A percentile compares a stretch with the other conserved stretches of the same genome.
These are phyloP conservation scores for Rosa hybrid DNA, from an alignment of 331 rosid species.

Conservation along the genomic window DNA sequence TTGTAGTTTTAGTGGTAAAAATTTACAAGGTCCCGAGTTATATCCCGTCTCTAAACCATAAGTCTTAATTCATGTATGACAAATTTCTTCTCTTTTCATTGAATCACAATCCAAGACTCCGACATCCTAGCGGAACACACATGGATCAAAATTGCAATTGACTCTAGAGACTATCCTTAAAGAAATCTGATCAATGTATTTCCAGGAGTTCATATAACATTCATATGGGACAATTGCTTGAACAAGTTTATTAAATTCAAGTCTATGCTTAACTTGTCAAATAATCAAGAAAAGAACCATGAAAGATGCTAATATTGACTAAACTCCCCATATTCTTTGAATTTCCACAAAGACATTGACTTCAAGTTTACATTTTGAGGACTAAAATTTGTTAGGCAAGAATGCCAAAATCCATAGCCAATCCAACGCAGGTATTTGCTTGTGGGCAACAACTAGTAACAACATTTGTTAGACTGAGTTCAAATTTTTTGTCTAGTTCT, in stretches of 20 bases:
- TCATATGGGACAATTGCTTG: background rate
- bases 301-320: background rate
- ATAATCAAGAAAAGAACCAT: conserved; percentile 20
- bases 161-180: background rate
- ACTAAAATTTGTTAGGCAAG: conserved; percentile 17
- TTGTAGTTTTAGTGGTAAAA: background rate
- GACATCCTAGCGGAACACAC: background rate
- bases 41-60: background rate
- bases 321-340: background rate
- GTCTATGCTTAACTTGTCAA: conserved; percentile 15
- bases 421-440: background rate
- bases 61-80: background rate
- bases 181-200: background rate
- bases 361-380: conserved; percentile 16
- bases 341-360: conserved; percentile 23
- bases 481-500: background rate
- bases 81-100: background rate
- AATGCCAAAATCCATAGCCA: background rate
- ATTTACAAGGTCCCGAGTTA: background rate
- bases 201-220: background rate
- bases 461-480: background rate
- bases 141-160: background rate
- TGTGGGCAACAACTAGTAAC: conserved; percentile 22
- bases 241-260: background rate
- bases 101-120: background rate